phyloP scores from a whole-genome alignment of 148 eudicot genomes.

The Tetragonia tetragonoides region DNA sequence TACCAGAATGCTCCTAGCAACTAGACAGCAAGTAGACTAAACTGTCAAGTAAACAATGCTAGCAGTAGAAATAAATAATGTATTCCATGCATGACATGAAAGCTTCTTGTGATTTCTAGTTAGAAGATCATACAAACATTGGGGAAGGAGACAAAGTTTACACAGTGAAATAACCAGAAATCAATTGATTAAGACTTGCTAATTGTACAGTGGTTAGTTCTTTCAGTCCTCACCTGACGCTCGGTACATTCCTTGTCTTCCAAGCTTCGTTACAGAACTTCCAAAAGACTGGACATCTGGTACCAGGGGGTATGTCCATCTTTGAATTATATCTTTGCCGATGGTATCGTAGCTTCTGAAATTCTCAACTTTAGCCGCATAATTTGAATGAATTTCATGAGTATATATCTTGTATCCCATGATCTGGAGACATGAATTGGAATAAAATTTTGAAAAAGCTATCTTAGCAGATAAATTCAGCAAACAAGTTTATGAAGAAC shows the following conservation, averaged over 20 bases:
- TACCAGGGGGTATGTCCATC: slow-evolving; percentile 95
- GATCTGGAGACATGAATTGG: slow-evolving; percentile 51
- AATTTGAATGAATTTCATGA: slow-evolving; percentile 85
- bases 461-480: neutral
- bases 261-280: slow-evolving; percentile 58
- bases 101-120: neutral
- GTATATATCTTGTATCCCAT: slow-evolving; percentile 96
- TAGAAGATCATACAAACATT: too few species aligned
- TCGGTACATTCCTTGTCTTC: slow-evolving; percentile 79
- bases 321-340: slow-evolving; percentile 93
- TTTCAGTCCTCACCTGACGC: slow-evolving; percentile 59
- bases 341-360: slow-evolving; percentile 86
- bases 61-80: neutral
- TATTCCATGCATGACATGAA: slow-evolving; percentile 1
- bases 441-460: neutral
- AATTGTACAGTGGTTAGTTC: neutral
- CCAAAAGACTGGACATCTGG: slow-evolving; percentile 81
- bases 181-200: neutral
- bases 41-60: neutral
- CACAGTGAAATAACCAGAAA: neutral
- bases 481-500: neutral
- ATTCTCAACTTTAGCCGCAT: slow-evolving; percentile 90
- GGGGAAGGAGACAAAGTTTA: neutral
- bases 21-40: neutral
- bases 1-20: neutral